A percentile compares a stretch with the other conserved stretches of the same genome.
phyloP scores from a whole-genome alignment of 106 monocot genomes.

The Dendrobium chrysotoxum region DNA sequence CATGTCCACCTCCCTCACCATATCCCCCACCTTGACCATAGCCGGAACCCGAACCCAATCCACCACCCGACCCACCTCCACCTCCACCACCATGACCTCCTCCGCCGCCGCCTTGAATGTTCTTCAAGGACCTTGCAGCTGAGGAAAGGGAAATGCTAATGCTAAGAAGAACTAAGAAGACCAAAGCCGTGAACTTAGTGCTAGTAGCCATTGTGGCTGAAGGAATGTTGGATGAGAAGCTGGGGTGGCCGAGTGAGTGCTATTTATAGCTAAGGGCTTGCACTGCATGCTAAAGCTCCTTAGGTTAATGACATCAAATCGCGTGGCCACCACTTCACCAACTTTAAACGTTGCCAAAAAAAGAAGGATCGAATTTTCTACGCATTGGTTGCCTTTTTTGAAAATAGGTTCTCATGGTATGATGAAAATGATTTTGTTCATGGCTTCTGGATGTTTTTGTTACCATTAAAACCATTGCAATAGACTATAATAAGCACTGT shows the following conservation, averaged over 20 bases:
- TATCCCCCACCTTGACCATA: neutral
- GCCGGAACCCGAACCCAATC: neutral
- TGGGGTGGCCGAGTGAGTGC: neutral
- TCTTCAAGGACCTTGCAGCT: neutral
- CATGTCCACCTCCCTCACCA: neutral
- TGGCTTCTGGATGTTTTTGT: no score
- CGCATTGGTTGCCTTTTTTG: neutral
- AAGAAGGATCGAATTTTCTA: neutral
- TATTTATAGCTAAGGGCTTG: conserved; percentile 8
- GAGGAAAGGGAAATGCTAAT: neutral
- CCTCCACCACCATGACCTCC: neutral
- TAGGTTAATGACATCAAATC: neutral
- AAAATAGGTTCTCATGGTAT: neutral
- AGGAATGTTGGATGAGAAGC: neutral
- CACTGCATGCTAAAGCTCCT: neutral
- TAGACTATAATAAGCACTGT: no score
- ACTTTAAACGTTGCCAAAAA: neutral
- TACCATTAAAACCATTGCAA: no score
- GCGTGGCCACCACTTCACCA: neutral
- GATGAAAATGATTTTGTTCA: neutral
- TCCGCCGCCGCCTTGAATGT: neutral
- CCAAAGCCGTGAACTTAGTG: neutral
- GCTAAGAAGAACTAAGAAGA: neutral
- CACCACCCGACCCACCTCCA: neutral
- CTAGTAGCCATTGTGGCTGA: neutral